Base-by-base conservation (phyloP, 805 yeast genomes). In the Torulaspora maleeae region DNA sequence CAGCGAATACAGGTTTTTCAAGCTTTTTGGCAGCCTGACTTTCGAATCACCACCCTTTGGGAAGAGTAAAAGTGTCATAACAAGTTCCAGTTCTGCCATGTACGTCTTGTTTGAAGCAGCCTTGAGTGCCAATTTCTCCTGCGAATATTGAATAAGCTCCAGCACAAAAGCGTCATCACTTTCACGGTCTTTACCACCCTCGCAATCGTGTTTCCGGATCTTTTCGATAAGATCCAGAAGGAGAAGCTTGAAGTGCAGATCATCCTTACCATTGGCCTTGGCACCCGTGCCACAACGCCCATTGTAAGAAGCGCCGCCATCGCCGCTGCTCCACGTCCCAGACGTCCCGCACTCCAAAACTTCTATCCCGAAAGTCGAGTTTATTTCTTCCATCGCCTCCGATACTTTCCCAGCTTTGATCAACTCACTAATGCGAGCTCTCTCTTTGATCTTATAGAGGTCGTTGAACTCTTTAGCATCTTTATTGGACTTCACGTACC, bases 211-310 rank as follows among this genome's bases (percentile, higher is more conserved):
- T 35, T 60, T 60, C 30, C 91, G 67, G 29, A 89, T 87, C 78
- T 85, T 80, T 64, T 90, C 96, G 29, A 88, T 81, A 52, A 90
- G 69, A 55, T 83, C 83, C 51, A 88, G 68, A 40, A 90, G 72
- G 47, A 88, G 67, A 30, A 89, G 67, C 57, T 82, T 78, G 68
- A 87, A 88, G 63, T 87, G 87, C 20, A 87, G 67, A 22, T 88
- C 80, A 16, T 76, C 71, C 2, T 95, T 46, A 12, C 49, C 49
- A 19, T 41, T 35, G 16, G 41, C 25, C 77, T 41, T 73, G 61
- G 36, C 22, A 3, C 35, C 13, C n/a, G 28, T 29, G 22, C 32
- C 27, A 13, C 9, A 19, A 46, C 55, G 15, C 30, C 33, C 13
- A 6, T 25, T 13, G 28, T 13, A 10, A 15, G 15, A 12, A n/a